Evolutionary conservation across 208 protist genomes (phyloP), one percentile per base, ranked within the genome.

Genomic region (Crithidia expoeki): DNA sequence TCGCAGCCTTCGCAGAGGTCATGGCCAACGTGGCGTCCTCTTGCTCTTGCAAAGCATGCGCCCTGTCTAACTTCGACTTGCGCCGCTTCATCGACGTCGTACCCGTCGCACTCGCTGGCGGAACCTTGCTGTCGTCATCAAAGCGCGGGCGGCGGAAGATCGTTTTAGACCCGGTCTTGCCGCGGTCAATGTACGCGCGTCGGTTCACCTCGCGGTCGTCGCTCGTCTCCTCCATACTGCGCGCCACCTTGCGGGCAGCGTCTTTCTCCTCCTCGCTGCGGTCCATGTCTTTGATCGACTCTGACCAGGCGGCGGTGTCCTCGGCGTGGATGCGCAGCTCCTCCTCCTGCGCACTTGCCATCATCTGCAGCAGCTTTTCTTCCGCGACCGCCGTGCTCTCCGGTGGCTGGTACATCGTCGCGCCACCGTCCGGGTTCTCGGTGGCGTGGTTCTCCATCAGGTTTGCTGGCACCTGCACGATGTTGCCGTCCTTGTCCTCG

Each of bases 171-270:
- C 92, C 92, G 0, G 82, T 89, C 62, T 94, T 94, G 23, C 92
- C 92, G 27, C 92, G 89, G 42, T 95, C 89, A 74, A 96, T 94
- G 79, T 96, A 96, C 28, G 81, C 80, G 19, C 89, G 89, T 2
- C 88, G 85, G 65, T 72, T 93, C 46, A 94, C 74, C 62, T 87
- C 89, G n/a, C 89, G 83, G 42, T 96, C 86, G 50, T 74, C 74
- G 50, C 91, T 80, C 23, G 89, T 95, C 46, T 96, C 86, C 80
- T 96, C 92, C 88, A 95, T 90, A 70, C 88, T 96, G 4, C 79
- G 80, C 32, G 89, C 85, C 40, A 96, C 89, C 60, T 88, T 85
- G 36, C 68, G 64, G 10, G 63, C 71, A 34, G 73, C 83, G 11
- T 92, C 77, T 19, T 69, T 63, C 61, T 68, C 74, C 52, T 87